Conservation (phyloP, 169 alveolate species). For the Plasmodium chabaudi region DNA sequence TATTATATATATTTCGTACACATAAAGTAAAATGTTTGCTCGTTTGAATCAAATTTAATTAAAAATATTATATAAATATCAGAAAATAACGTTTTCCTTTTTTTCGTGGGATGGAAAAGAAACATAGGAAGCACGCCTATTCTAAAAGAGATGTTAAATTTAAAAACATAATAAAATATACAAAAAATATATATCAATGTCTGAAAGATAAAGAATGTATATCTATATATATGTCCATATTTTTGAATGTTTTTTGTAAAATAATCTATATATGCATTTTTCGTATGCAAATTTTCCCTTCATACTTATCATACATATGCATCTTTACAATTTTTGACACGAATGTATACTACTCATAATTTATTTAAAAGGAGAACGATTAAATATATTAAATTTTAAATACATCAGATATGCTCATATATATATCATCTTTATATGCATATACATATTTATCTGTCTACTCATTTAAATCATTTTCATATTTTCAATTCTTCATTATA, state of each 20-base stretch:
- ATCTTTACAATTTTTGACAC: too few species aligned
- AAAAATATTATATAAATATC: slow-evolving; percentile 2
- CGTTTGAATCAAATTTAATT: not conserved
- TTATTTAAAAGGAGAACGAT: not conserved
- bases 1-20: not conserved
- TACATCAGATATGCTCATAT: not conserved
- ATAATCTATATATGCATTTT: not conserved
- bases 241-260: too few species aligned
- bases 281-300: not conserved
- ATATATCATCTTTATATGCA: not conserved
- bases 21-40: not conserved
- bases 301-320: not conserved
- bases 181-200: slow-evolving; percentile 7
- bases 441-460: not conserved
- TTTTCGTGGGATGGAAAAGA: slow-evolving; percentile 29
- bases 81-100: slow-evolving; percentile 14
- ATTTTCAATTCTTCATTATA: not conserved
- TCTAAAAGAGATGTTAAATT: slow-evolving; percentile 60
- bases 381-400: not conserved
- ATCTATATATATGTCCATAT: not conserved
- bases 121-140: slow-evolving; percentile 48
- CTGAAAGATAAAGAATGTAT: not conserved
- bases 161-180: slow-evolving; percentile 11
- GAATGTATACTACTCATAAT: too few species aligned
- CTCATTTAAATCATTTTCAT: not conserved